Evolutionary conservation across 2,329 filamentous ascomycete genomes (phyloP).

Genomic region (Pseudovirgaria hyperparasitica): DNA sequence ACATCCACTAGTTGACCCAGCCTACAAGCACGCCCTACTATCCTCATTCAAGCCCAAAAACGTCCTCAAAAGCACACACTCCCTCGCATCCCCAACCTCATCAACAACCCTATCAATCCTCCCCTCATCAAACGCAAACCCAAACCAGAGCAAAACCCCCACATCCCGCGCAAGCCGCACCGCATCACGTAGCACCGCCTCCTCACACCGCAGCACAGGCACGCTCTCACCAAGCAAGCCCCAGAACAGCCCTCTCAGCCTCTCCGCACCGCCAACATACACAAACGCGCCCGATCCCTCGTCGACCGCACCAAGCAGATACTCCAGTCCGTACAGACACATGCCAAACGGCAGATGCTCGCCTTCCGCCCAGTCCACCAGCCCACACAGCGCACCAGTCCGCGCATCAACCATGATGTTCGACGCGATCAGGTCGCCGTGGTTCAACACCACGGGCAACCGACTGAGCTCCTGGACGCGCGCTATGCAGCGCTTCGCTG

Average conservation of each 20-base stretch:
- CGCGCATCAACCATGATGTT: constrained; percentile 42
- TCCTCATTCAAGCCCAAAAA: constrained; percentile 13
- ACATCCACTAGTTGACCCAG: no score
- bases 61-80: constrained; percentile 39
- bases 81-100: constrained; percentile 35
- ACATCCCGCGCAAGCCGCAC: constrained; percentile 36
- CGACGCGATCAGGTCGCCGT: constrained; percentile 46
- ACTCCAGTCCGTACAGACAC: constrained; percentile 48
- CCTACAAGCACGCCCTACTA: no score
- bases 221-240: constrained; percentile 20
- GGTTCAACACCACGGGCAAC: constrained; percentile 44
- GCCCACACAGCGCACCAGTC: constrained; percentile 35
- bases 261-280: constrained; percentile 33
- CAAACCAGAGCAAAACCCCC: constrained; percentile 50
- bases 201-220: no score
- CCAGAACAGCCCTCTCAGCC: constrained; percentile 41
- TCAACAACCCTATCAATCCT: constrained; percentile 45
- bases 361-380: constrained; percentile 54
- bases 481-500: constrained; percentile 8
- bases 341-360: constrained; percentile 48
- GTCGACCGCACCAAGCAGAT: constrained; percentile 40
- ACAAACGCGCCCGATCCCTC: constrained; percentile 10
- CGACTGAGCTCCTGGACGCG: constrained; percentile 32
- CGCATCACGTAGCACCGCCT: constrained; percentile 21
- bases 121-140: constrained; percentile 51